phyloP scores from a whole-genome alignment of 2,329 filamentous ascomycete species.

The Thelonectria olida region DNA sequence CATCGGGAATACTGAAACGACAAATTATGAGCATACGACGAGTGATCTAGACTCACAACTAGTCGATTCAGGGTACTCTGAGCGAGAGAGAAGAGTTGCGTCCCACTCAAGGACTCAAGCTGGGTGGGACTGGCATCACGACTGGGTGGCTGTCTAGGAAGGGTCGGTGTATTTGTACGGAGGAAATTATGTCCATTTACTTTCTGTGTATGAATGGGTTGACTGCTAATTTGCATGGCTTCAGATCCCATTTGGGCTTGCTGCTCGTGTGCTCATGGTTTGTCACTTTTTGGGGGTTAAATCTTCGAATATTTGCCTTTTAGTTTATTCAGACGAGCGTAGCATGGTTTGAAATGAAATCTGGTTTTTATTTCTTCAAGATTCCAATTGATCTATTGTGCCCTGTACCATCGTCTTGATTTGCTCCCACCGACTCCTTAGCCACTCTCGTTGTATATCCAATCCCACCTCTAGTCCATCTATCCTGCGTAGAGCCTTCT shows the following conservation, averaged over 20 bases:
- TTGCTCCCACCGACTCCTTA: conserved; percentile 55
- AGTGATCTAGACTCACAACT: background rate
- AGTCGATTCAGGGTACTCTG: background rate
- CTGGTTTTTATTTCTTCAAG: background rate
- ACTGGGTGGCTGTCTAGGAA: background rate
- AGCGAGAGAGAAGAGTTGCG: background rate
- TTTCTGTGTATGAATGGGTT: background rate
- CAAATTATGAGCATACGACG: background rate
- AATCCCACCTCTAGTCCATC: conserved; percentile 43
- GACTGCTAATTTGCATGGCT: too few species aligned
- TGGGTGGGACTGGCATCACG: background rate
- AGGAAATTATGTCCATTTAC: background rate
- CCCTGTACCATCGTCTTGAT: conserved; percentile 49
- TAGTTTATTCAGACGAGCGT: too few species aligned
- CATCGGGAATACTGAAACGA: background rate
- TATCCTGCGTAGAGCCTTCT: conserved; percentile 43
- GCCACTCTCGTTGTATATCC: conserved; percentile 47
- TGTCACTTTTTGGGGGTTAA: too few species aligned
- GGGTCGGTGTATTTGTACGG: background rate
- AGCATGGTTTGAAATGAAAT: background rate
- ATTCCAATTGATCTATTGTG: conserved; percentile 41
- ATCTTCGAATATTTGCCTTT: too few species aligned
- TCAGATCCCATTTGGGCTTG: too few species aligned
- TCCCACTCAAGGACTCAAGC: too few species aligned
- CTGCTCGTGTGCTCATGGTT: too few species aligned